Percentiles rank a stretch among this genome's conserved stretches.
phyloP scores from a whole-genome alignment of 768 basidiomycete genomes.

The Boletus subcaerulescens region DNA sequence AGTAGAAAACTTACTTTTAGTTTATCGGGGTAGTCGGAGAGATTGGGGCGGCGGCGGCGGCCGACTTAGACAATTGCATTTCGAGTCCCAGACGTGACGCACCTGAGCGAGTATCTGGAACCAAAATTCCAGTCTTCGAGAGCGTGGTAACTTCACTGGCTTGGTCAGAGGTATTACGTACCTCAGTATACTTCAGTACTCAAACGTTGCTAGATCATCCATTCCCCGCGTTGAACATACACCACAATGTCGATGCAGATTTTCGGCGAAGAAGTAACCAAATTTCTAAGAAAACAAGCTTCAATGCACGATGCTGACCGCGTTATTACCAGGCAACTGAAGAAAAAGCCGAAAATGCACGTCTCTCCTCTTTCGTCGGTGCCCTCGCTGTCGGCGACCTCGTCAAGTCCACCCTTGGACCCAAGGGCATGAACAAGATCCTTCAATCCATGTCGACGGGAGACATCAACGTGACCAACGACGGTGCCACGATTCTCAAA shows the following conservation, averaged over 20 bases:
- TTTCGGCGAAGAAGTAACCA: slow-evolving; percentile 57
- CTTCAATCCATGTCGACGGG: slow-evolving; percentile 87
- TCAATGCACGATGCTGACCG: background rate
- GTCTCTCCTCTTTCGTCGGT: slow-evolving; percentile 96
- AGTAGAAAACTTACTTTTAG: too few relatives aligned
- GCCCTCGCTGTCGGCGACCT: slow-evolving; percentile 97
- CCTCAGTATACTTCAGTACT: too few relatives aligned
- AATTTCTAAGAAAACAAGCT: background rate
- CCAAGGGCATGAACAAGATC: slow-evolving; percentile 99
- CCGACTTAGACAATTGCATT: too few relatives aligned
- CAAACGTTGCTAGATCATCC: background rate
- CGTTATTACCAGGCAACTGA: slow-evolving; percentile 64
- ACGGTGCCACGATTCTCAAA: slow-evolving; percentile 97
- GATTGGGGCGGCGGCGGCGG: too few relatives aligned
- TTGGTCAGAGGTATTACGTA: background rate
- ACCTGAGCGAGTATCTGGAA: too few relatives aligned
- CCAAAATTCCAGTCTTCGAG: too few relatives aligned
- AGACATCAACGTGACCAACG: slow-evolving; percentile 96
- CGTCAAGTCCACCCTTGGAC: slow-evolving; percentile 97
- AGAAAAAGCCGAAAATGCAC: slow-evolving; percentile 97
- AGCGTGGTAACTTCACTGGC: too few relatives aligned
- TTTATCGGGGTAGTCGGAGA: too few relatives aligned
- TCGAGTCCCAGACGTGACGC: too few relatives aligned
- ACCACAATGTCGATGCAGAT: slow-evolving; percentile 55
- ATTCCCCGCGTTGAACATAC: background rate